Base-by-base conservation (phyloP, 139 green algal genomes). In the Chlorella sp. region DNA sequence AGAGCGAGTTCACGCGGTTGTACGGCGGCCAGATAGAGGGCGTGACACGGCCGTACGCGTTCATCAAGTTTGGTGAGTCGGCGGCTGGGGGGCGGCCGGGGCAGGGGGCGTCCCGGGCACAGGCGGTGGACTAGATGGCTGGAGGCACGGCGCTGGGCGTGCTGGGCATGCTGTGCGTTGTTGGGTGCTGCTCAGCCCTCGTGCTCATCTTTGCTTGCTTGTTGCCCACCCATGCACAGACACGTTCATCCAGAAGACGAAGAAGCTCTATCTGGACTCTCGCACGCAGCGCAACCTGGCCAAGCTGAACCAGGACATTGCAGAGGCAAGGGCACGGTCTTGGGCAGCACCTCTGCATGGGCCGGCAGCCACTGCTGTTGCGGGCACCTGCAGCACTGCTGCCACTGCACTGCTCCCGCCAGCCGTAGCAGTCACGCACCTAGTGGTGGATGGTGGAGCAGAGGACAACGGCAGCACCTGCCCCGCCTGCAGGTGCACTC, bases 161-260 rank as follows among this genome's bases (percentile, higher is more conserved):
- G n/a, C n/a, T n/a, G n/a, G n/a, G n/a, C n/a, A n/a, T n/a, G n/a
- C n/a, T n/a, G n/a, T n/a, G n/a, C n/a, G n/a, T n/a, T n/a, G n/a
- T n/a, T n/a, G n/a, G n/a, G n/a, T n/a, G n/a, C n/a, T n/a, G n/a
- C n/a, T n/a, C n/a, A n/a, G n/a, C n/a, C n/a, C n/a, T n/a, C n/a
- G n/a, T n/a, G n/a, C n/a, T n/a, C n/a, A n/a, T n/a, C n/a, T n/a
- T n/a, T n/a, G n/a, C n/a, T n/a, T n/a, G n/a, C n/a, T n/a, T n/a
- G n/a, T n/a, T n/a, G n/a, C n/a, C n/a, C n/a, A n/a, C n/a, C n/a
- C n/a, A 8, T 17, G 31, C 7, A 36, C 88, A 97, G 95, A 99
- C 85, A 99, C 95, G 0, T 99, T 99, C 79, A 99, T 99, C 66
- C 95, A 98, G 79, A 98, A 98, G 78, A 99, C 95, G 5, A 97